Percentiles rank a stretch among this genome's conserved stretches.
These are phyloP conservation scores for Umbelopsis vinacea DNA, from an alignment of 192 early-diverging fungal genomes.

Conservation along the genomic window DNA sequence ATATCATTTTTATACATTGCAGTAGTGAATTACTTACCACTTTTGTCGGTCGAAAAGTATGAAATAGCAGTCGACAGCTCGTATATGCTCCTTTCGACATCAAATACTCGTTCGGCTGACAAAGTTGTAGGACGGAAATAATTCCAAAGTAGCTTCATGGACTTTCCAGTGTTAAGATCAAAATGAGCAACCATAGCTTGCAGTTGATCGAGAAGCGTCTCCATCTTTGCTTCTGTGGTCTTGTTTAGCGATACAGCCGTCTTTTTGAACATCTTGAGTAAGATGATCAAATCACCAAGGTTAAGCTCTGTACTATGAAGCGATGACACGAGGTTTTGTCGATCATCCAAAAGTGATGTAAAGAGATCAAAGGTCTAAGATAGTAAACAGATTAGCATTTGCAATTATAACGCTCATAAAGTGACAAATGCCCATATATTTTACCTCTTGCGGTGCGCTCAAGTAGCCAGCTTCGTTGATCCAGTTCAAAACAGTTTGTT, in stretches of 20 bases:
- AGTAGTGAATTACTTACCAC: neutral
- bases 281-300: slow-evolving; percentile 59
- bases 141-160: slow-evolving; percentile 61
- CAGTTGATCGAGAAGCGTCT: slow-evolving; percentile 17
- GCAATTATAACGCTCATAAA: neutral
- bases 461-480: slow-evolving; percentile 31
- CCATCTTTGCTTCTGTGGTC: neutral
- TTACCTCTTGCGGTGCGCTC: slow-evolving; percentile 14
- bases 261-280: slow-evolving; percentile 48
- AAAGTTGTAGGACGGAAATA: slow-evolving; percentile 54
- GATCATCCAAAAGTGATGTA: slow-evolving; percentile 55
- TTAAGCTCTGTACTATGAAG: slow-evolving; percentile 45
- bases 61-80: slow-evolving; percentile 30
- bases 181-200: slow-evolving; percentile 24
- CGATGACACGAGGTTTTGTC: slow-evolving; percentile 55
- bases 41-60: neutral
- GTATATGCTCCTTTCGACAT: slow-evolving; percentile 46
- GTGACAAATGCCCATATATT: neutral
- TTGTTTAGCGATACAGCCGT: slow-evolving; percentile 21
- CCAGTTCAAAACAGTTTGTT: slow-evolving; percentile 31
- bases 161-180: slow-evolving; percentile 46
- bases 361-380: slow-evolving; percentile 32
- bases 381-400: neutral
- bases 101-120: slow-evolving; percentile 45
- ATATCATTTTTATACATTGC: neutral